A percentile compares a stretch with the other conserved stretches of the same genome.
phyloP scores from a whole-genome alignment of 116 monocot species.

The Trichopus zeylanicus region DNA sequence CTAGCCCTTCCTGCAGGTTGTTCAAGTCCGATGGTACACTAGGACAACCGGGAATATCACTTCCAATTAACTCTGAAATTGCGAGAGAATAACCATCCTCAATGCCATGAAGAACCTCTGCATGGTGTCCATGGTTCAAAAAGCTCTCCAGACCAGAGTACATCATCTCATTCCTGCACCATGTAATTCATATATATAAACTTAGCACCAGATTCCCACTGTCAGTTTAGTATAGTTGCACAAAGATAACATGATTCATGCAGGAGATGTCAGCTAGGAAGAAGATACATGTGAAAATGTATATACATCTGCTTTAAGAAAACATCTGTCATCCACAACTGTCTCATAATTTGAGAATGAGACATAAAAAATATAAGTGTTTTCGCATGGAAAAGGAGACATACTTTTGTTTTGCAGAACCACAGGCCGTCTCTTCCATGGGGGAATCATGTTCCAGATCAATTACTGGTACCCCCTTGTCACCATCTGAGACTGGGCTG shows the following conservation, averaged over 20 bases:
- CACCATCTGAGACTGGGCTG: conserved; percentile 13
- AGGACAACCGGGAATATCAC: conserved; percentile 55
- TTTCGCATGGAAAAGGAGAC: background rate
- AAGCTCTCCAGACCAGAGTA: conserved; percentile 50
- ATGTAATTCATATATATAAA: conserved; percentile 3
- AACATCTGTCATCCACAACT: background rate
- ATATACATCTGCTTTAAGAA: background rate
- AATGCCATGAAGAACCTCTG: conserved; percentile 49
- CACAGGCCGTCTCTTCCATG: conserved; percentile 21
- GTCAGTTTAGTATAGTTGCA: no score
- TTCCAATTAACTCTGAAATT: conserved; percentile 52
- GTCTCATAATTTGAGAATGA: no score
- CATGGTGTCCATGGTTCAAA: conserved; percentile 32
- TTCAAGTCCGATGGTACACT: conserved; percentile 43
- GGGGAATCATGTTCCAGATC: conserved; percentile 55
- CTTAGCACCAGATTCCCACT: no score
- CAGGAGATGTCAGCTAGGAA: background rate
- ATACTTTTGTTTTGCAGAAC: conserved; percentile 8
- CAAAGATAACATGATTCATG: background rate
- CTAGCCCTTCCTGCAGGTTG: conserved; percentile 46
- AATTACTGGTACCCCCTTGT: conserved; percentile 49
- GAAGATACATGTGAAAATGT: background rate
- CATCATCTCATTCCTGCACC: conserved; percentile 32
- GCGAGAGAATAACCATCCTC: conserved; percentile 58
- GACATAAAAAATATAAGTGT: no score